Conservation (phyloP, 2,329 filamentous ascomycete genomes). For the Aspergillus aculeatinus region DNA sequence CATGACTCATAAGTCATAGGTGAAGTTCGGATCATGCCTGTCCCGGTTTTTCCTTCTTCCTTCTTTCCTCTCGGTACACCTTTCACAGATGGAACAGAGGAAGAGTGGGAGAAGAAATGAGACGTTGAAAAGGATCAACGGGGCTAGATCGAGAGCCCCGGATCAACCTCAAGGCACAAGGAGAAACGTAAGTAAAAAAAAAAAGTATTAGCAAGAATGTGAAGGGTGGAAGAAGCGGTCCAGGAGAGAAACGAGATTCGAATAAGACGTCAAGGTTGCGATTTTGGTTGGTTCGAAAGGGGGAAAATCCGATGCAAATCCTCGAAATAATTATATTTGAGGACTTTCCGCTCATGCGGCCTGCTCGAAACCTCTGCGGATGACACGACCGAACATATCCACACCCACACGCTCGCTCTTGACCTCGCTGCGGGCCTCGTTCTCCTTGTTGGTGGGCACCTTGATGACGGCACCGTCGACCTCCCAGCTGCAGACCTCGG, state of each 20-base stretch:
- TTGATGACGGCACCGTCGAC: constrained; percentile 65
- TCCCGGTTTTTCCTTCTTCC: constrained; percentile 11
- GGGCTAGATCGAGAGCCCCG: neutral
- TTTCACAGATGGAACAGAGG: neutral
- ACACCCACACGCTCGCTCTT: constrained; percentile 85
- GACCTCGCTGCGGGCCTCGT: constrained; percentile 93
- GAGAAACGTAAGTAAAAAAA: constrained; percentile 12
- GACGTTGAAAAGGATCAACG: constrained; percentile 6
- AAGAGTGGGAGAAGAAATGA: constrained; percentile 7
- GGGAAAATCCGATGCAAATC: neutral
- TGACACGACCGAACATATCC: constrained; percentile 60
- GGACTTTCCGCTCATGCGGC: constrained; percentile 52
- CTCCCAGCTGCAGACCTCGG: constrained; percentile 83
- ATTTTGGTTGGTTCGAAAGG: neutral
- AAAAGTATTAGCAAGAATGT: constrained; percentile 1
- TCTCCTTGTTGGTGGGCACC: constrained; percentile 91
- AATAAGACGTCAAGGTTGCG: constrained; percentile 9
- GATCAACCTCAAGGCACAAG: constrained; percentile 12
- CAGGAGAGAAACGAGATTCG: constrained; percentile 9
- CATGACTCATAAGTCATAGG: constrained; percentile 15
- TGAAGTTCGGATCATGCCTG: constrained; percentile 8
- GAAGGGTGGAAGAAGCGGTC: neutral
- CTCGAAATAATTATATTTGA: neutral
- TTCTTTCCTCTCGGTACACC: neutral
- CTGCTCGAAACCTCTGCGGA: constrained; percentile 84